A percentile compares a stretch with the other conserved stretches of the same genome.
Evolutionary conservation across 768 basidiomycete species (phyloP).

Genomic region (Erythrobasidium yunnanense): DNA sequence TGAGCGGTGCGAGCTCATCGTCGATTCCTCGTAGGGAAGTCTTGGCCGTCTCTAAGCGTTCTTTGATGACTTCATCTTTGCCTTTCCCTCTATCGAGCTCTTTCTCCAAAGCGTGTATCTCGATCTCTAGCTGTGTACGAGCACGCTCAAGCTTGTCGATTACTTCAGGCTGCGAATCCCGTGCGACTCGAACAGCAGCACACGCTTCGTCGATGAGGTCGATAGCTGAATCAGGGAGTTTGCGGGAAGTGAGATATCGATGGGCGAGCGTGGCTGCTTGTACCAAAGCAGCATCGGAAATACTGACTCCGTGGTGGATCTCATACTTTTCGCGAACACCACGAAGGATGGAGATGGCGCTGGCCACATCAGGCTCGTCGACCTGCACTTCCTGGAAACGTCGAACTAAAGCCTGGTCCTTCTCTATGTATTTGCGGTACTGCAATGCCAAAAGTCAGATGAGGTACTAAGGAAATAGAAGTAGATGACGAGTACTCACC

Average conservation of each 20-base stretch:
- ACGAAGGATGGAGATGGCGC: slow-evolving; percentile 84
- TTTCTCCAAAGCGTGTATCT: slow-evolving; percentile 83
- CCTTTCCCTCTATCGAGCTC: slow-evolving; percentile 78
- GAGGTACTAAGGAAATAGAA: slow-evolving; percentile 73
- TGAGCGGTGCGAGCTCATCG: slow-evolving; percentile 45
- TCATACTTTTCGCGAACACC: slow-evolving; percentile 47
- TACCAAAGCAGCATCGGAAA: slow-evolving; percentile 77
- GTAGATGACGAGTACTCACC: too few species aligned
- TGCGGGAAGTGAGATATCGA: slow-evolving; percentile 58
- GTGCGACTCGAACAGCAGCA: slow-evolving; percentile 73
- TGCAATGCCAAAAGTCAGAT: slow-evolving; percentile 81
- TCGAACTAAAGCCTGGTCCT: slow-evolving; percentile 50
- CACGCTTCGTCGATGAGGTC: slow-evolving; percentile 91
- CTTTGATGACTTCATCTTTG: slow-evolving; percentile 54
- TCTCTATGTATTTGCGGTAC: slow-evolving; percentile 86
- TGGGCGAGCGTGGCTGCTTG: slow-evolving; percentile 81
- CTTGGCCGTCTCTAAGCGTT: slow-evolving; percentile 70
- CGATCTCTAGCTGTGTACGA: slow-evolving; percentile 83
- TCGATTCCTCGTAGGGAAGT: slow-evolving; percentile 55
- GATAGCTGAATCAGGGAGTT: slow-evolving; percentile 44
- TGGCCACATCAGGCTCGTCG: slow-evolving; percentile 77
- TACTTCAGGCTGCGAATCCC: slow-evolving; percentile 86
- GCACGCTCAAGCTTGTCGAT: slow-evolving; percentile 81
- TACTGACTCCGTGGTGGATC: slow-evolving; percentile 82
- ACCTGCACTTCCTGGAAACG: slow-evolving; percentile 53